Base-by-base conservation (phyloP, 306 rosid species). In the Abrus pulchellus region DNA sequence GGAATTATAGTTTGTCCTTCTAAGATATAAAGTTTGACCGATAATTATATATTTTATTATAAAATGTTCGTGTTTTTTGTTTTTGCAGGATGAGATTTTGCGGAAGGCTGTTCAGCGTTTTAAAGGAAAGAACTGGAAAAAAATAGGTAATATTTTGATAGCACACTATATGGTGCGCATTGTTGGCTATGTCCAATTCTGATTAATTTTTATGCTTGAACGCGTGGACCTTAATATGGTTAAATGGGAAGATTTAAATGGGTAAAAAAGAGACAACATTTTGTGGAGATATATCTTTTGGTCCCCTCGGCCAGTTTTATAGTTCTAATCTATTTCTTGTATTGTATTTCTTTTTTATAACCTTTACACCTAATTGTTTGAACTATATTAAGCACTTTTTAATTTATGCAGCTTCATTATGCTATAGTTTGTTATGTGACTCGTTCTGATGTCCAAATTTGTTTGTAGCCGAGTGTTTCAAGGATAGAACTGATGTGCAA, bases 51-150 rank as follows among this genome's bases (percentile, higher is more conserved):
- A 28, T 45, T 53, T 9, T 53, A 64, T 53, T 38, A 69, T n/a
- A 7, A 53, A 36, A 82, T 70, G 45, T 38, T 49, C 72, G 44
- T 63, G 78, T 73, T 41, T 81, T 88, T 79, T 74, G 67, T 62
- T 67, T 82, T 62, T 69, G 49, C 57, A 96, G 99, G 99, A 96
- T 80, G 97, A 96, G 41, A 88, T 81, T 73, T 84, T 96, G 87
- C 78, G 88, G 74, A 86, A 86, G 76, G 99, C 98, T 13, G 99
- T 96, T 75, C 90, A 93, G 81, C 94, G 90, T 76, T 96, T 92
- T 73, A 89, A 93, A 85, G 99, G 99, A 82, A 96, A 96, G 88
- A 93, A 89, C 48, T 96, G 99, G 99, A 96, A 93, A 83, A 96
- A 96, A 92, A 96, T 96, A 87, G 99, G 99, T 93, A 87, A 56